Conservation (phyloP, 306 rosid genomes). For the Trifolium dubium region DNA sequence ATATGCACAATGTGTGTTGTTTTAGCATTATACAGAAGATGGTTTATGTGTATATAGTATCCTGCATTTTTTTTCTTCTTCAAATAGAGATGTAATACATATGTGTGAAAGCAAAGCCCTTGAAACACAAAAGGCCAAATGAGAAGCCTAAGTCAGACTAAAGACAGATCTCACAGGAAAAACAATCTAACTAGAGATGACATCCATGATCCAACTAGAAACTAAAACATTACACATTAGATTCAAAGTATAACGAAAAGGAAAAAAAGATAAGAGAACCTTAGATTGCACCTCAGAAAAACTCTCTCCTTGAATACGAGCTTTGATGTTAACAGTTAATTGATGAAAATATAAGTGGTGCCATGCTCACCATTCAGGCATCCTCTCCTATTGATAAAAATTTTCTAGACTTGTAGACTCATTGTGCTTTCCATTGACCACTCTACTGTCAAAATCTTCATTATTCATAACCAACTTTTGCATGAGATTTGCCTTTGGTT, state of each 20-base stretch:
- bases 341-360: neutral
- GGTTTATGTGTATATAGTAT: conserved; percentile 38
- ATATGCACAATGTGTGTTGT: conserved; percentile 48
- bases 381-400: neutral
- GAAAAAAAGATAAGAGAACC: conserved; percentile 5
- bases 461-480: neutral
- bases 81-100: neutral
- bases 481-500: neutral
- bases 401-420: neutral
- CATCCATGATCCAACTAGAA: neutral
- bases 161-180: neutral
- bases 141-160: neutral
- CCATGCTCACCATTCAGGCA: neutral
- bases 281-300: neutral
- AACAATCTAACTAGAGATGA: neutral
- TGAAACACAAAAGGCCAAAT: neutral
- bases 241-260: neutral
- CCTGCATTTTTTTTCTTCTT: neutral
- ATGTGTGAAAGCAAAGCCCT: neutral
- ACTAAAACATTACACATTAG: neutral
- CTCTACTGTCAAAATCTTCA: neutral
- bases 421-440: neutral
- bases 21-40: conserved; percentile 46
- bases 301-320: neutral
- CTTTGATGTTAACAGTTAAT: neutral